Base-by-base conservation (phyloP, 2,329 filamentous ascomycete genomes). In the Botrytis elliptica region DNA sequence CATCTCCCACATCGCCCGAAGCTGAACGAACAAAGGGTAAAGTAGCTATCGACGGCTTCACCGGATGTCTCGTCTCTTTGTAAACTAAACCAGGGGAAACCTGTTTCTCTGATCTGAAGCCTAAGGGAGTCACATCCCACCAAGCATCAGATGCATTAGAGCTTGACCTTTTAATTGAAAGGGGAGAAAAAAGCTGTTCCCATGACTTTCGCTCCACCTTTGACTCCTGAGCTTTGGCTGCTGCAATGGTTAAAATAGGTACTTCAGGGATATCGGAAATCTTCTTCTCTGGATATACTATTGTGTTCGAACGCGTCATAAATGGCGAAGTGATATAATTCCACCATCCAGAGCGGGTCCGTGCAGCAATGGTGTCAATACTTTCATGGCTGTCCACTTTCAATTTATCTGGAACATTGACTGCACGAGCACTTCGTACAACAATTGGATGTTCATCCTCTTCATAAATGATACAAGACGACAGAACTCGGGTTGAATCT, bases 311-410 rank as follows among this genome's bases (percentile, higher is more conserved):
- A 64, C 79, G 76, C 36, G 80, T 79, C n/a, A 82, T 70, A 78
- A 94, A 94, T 0, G 92, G 92, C 1, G 92, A 92, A 12, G 88
- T 90, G 72, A 94, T 89, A 76, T 92, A 86, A 78, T 93, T 92
- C 92, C 92, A 94, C 92, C 92, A 94, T 33, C 92, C 92, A 40
- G 90, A 91, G 72, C 86, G 86, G 18, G 88, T 86, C 60, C 85
- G 73, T 59, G 78, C 79, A 33, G 75, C 77, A 71, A 78, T 69
- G 63, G 79, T 81, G 70, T 77, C 80, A 12, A 79, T 73, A 64
- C 79, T 81, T 64, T 75, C 75, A 74, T 76, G 77, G 22, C 71
- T 78, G 22, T 66, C 74, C 40, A 65, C 29, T 62, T 74, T 77
- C 18, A 73, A 71, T 20, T 64, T 73, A n/a, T 66, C 75, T 52